phyloP scores from a whole-genome alignment of 2,329 filamentous ascomycete genomes.

The Penicillium sp. region DNA sequence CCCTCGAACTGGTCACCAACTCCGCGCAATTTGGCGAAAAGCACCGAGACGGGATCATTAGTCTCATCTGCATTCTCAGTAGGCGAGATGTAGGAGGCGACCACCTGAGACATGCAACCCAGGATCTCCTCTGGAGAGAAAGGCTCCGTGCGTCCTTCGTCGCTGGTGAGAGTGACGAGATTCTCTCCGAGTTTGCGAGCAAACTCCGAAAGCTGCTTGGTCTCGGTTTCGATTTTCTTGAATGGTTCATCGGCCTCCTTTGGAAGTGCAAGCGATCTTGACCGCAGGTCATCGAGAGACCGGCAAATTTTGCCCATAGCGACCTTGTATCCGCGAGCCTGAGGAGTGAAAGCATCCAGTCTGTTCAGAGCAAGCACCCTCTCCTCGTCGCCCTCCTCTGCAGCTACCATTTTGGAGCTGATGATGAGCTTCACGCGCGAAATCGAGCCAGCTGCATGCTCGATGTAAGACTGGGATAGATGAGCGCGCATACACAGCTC shows the following conservation, averaged over 20 bases:
- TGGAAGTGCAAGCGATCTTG: constrained; percentile 68
- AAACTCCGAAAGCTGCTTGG: constrained; percentile 63
- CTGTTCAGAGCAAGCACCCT: constrained; percentile 65
- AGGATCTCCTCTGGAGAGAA: constrained; percentile 66
- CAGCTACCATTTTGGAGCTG: constrained; percentile 58
- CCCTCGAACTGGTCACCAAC: constrained; percentile 64
- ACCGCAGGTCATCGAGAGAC: constrained; percentile 71
- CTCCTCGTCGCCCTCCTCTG: constrained; percentile 65
- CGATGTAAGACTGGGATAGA: constrained; percentile 75
- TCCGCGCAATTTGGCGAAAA: constrained; percentile 63
- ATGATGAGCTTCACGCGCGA: constrained; percentile 62
- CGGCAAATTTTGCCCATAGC: constrained; percentile 73
- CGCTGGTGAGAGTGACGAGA: constrained; percentile 63
- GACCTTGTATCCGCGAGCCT: constrained; percentile 79
- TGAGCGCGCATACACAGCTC: constrained; percentile 72
- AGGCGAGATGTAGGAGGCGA: constrained; percentile 24
- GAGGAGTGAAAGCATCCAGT: constrained; percentile 66
- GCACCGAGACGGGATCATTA: constrained; percentile 63
- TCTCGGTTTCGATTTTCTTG: constrained; percentile 63
- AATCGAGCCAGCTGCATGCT: constrained; percentile 68
- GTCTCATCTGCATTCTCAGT: constrained; percentile 28
- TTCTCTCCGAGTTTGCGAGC: constrained; percentile 64
- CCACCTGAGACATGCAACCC: constrained; percentile 49
- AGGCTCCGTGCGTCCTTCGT: constrained; percentile 67
- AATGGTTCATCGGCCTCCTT: constrained; percentile 66